Conservation (phyloP, 2,329 filamentous ascomycete species). For the Aureobasidium musti region DNA sequence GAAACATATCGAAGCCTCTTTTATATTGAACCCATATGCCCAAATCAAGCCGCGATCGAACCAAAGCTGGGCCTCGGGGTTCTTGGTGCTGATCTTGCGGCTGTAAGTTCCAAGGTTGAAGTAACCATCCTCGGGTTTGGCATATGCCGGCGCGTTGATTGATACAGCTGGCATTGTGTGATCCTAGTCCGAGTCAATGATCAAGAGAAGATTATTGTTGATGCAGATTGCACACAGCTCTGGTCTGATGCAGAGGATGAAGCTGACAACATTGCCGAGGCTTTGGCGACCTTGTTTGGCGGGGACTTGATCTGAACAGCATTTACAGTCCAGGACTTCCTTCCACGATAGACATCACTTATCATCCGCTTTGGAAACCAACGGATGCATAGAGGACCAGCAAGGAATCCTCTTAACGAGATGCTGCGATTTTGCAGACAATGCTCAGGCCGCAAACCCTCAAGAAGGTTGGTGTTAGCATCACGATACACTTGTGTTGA, state of each 20-base stretch:
- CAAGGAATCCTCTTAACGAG: neutral
- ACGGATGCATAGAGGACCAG: too few relatives aligned
- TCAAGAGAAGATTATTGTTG: neutral
- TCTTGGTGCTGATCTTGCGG: constrained; percentile 58
- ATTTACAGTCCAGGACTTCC: constrained; percentile 1
- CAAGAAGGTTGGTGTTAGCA: neutral
- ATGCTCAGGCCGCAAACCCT: too few relatives aligned
- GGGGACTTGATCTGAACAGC: constrained; percentile 11
- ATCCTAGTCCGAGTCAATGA: too few relatives aligned
- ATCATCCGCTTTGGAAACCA: neutral
- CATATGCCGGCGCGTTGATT: constrained; percentile 1
- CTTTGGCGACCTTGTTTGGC: constrained; percentile 1
- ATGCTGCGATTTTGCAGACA: neutral
- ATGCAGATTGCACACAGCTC: neutral
- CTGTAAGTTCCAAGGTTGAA: constrained; percentile 62
- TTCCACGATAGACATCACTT: neutral
- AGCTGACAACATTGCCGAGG: constrained; percentile 14
- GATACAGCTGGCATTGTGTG: constrained; percentile 13
- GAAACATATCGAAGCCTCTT: constrained; percentile 68
- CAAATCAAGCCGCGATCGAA: constrained; percentile 72
- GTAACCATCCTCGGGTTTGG: constrained; percentile 34
- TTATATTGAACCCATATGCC: constrained; percentile 76
- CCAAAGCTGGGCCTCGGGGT: constrained; percentile 61
- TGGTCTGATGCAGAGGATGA: neutral
- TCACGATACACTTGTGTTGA: neutral